Evolutionary conservation across 306 rosid species (phyloP).

Genomic region (Castanea sativa): DNA sequence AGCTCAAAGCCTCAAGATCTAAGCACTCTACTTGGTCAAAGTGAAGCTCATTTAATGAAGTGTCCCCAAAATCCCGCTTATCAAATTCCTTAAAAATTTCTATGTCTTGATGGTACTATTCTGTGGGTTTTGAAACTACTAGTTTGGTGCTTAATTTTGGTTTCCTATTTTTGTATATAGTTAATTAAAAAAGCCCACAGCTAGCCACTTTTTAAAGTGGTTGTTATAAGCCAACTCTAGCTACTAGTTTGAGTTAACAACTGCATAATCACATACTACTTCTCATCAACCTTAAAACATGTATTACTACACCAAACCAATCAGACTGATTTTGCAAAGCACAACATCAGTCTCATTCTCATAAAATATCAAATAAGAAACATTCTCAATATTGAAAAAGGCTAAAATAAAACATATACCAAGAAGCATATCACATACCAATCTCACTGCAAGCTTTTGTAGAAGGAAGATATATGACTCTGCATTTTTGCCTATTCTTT

Average conservation of each 20-base stretch:
- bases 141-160: too few relatives aligned
- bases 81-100: not conserved
- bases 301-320: not conserved
- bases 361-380: not conserved
- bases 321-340: not conserved
- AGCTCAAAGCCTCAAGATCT: too few relatives aligned
- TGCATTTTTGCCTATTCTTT: slow-evolving; percentile 54
- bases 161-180: too few relatives aligned
- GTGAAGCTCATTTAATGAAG: too few relatives aligned
- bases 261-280: not conserved
- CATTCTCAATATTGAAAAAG: not conserved
- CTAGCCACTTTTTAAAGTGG: not conserved
- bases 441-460: not conserved
- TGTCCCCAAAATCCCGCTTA: not conserved
- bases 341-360: not conserved
- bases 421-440: slow-evolving; percentile 44
- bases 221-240: not conserved
- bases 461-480: slow-evolving; percentile 44
- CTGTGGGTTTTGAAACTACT: not conserved
- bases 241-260: not conserved
- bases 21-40: too few relatives aligned
- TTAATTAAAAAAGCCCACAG: not conserved
- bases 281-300: not conserved
- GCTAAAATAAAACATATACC: not conserved
- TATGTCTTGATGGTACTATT: not conserved